These are phyloP conservation scores for Hypoxylon sp. DNA, from an alignment of 2,329 filamentous ascomycete genomes.

Conservation along the genomic window DNA sequence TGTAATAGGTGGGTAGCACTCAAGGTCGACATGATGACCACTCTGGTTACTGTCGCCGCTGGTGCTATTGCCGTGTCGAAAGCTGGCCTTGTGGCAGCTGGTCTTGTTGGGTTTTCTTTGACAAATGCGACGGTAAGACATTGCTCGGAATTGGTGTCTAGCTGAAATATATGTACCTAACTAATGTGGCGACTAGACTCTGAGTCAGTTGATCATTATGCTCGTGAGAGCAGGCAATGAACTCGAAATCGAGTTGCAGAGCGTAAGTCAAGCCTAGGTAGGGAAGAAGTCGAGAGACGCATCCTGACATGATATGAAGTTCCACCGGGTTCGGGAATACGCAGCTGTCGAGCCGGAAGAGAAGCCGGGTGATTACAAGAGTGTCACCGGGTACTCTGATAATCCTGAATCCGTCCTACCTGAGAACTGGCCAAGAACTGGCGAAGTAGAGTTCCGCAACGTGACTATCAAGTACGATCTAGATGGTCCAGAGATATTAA, in stretches of 20 bases:
- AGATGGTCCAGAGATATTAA: conserved; percentile 62
- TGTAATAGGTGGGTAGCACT: conserved; percentile 70
- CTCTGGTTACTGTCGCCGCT: conserved; percentile 63
- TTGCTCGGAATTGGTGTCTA: background rate
- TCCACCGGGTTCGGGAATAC: conserved; percentile 64
- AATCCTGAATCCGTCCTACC: conserved; percentile 56
- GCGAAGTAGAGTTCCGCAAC: conserved; percentile 64
- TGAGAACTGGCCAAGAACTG: conserved; percentile 59
- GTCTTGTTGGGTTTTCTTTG: conserved; percentile 68
- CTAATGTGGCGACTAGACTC: conserved; percentile 48
- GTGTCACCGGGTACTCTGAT: conserved; percentile 58
- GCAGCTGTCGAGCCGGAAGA: conserved; percentile 61
- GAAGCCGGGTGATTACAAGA: conserved; percentile 57
- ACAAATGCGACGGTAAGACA: conserved; percentile 63
- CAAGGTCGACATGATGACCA: conserved; percentile 66
- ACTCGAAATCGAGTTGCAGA: conserved; percentile 68
- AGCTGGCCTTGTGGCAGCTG: conserved; percentile 61
- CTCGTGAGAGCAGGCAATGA: conserved; percentile 68
- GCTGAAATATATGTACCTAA: background rate
- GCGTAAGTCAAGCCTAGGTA: conserved; percentile 56
- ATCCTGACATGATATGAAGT: conserved; percentile 50
- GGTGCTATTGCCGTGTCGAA: conserved; percentile 66
- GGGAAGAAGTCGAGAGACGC: background rate
- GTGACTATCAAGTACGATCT: conserved; percentile 63
- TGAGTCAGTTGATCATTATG: conserved; percentile 64